Percentiles rank a stretch among this genome's conserved stretches.
Evolutionary conservation across 345 rosid species (phyloP).

Genomic region (Moringa oleifera): DNA sequence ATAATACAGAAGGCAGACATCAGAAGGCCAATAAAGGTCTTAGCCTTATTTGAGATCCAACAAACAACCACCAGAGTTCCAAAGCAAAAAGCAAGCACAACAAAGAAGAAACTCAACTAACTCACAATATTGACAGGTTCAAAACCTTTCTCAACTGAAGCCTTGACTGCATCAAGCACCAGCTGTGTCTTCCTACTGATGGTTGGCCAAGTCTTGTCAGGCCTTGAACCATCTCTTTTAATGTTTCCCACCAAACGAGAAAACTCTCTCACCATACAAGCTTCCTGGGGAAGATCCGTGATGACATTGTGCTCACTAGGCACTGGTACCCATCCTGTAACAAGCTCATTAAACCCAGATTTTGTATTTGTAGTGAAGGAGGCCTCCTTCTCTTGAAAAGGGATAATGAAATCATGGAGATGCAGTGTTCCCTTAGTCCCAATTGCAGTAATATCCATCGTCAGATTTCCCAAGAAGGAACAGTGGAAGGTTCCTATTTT

Average conservation of each 20-base stretch:
- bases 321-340: conserved; percentile 32
- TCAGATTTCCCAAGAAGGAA: conserved; percentile 68
- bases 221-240: conserved; percentile 48
- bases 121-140: conserved; percentile 27
- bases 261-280: conserved; percentile 74
- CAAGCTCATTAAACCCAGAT: conserved; percentile 42
- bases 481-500: conserved; percentile 54
- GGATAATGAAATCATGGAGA: conserved; percentile 63
- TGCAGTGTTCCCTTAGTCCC: conserved; percentile 64
- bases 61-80: too few relatives aligned
- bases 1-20: too few relatives aligned
- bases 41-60: too few relatives aligned
- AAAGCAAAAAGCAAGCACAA: too few relatives aligned
- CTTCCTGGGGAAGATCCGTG: conserved; percentile 68
- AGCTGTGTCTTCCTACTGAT: conserved; percentile 69
- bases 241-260: conserved; percentile 49
- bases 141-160: conserved; percentile 50
- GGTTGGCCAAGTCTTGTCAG: conserved; percentile 57
- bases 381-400: conserved; percentile 54
- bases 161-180: conserved; percentile 62
- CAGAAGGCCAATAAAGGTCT: too few relatives aligned
- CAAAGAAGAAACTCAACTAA: too few relatives aligned
- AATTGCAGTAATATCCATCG: conserved; percentile 61
- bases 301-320: conserved; percentile 45
- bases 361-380: conserved; percentile 39